Base-by-base conservation (phyloP, 2,329 filamentous ascomycete genomes). In the Talaromyces atroroseus region DNA sequence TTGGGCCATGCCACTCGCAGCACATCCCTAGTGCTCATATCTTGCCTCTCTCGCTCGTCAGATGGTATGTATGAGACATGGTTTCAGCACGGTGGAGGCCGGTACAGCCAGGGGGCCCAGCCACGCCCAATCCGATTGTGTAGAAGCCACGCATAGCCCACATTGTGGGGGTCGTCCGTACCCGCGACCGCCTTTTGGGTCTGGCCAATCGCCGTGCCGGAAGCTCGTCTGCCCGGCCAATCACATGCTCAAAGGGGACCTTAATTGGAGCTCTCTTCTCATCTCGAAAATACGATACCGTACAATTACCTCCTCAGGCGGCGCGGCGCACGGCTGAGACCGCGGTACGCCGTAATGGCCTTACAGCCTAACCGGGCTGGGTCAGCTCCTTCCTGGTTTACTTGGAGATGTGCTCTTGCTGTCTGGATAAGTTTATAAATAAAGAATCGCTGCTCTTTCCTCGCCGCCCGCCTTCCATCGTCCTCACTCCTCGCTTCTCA, bases 121-220 rank as follows among this genome's bases (percentile, higher is more conserved):
- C 52, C 47, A 24, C 47, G 40, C n/a, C 57, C 55, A 56, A 54
- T 54, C 14, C 32, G 12, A 10, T 2, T 16, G 3, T 4, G 32
- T 36, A 36, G 29, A 26, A 49, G 47, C 36, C 36, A 52, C 49
- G 38, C 51, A 49, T 47, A 50, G 52, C 58, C 55, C 54, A 54
- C 21, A 36, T 64, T 56, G 63, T 65, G 64, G 62, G 55, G 56
- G 54, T 58, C 46, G 32, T 46, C 50, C 18, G 45, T 54, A 29
- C 45, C 47, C 32, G 52, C 52, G 52, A 58, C 57, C 57, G 63
- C 61, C 60, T 60, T 61, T 60, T 61, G 38, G 16, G 42, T 49
- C 55, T 60, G 58, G 50, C 52, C 45, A 40, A 52, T 51, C 54
- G 58, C 18, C 14, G 29, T 10, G 26, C 29, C 2, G 32, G 12